A percentile compares a stretch with the other conserved stretches of the same genome.
These are phyloP conservation scores for Calonectria henricotiae DNA, from an alignment of 2,329 filamentous ascomycete genomes.

Conservation along the genomic window DNA sequence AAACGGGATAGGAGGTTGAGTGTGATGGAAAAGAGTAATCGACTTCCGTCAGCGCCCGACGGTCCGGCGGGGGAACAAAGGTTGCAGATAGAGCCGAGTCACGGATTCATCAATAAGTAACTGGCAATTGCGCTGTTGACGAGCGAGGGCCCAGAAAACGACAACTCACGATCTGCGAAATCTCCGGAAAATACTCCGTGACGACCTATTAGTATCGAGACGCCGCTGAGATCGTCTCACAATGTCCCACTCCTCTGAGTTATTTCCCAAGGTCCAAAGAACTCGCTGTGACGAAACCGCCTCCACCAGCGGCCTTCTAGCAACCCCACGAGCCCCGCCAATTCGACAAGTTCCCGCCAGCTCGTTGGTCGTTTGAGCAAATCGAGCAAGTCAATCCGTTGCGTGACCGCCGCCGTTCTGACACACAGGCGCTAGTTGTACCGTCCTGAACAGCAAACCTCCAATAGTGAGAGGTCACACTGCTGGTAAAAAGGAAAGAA, in stretches of 20 bases:
- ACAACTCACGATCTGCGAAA: slow-evolving; percentile 40
- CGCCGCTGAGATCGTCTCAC: slow-evolving; percentile 31
- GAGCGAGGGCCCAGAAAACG: slow-evolving; percentile 35
- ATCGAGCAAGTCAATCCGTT: slow-evolving; percentile 20
- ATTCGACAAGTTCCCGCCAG: slow-evolving; percentile 19
- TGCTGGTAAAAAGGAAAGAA: slow-evolving; percentile 1
- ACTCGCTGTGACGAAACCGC: slow-evolving; percentile 36
- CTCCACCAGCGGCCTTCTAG: slow-evolving; percentile 30
- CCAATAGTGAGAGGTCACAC: slow-evolving; percentile 7
- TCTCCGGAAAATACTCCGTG: slow-evolving; percentile 54
- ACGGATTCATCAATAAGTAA: slow-evolving; percentile 13
- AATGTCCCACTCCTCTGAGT: slow-evolving; percentile 27
- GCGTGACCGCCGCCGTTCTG: slow-evolving; percentile 27
- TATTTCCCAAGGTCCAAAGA: slow-evolving; percentile 18
- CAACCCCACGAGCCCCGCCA: slow-evolving; percentile 39
- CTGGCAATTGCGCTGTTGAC: slow-evolving; percentile 3
- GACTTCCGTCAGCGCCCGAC: slow-evolving; percentile 32
- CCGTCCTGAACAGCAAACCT: not conserved
- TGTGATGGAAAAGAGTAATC: not conserved
- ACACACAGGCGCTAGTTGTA: slow-evolving; percentile 20
- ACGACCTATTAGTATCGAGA: slow-evolving; percentile 41
- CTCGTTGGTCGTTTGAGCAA: slow-evolving; percentile 29
- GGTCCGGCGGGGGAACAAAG: slow-evolving; percentile 19
- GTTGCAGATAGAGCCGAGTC: slow-evolving; percentile 11
- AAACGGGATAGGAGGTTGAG: not conserved